Conservation (phyloP, 495 filamentous ascomycete species). For the Penicillium argentinense region DNA sequence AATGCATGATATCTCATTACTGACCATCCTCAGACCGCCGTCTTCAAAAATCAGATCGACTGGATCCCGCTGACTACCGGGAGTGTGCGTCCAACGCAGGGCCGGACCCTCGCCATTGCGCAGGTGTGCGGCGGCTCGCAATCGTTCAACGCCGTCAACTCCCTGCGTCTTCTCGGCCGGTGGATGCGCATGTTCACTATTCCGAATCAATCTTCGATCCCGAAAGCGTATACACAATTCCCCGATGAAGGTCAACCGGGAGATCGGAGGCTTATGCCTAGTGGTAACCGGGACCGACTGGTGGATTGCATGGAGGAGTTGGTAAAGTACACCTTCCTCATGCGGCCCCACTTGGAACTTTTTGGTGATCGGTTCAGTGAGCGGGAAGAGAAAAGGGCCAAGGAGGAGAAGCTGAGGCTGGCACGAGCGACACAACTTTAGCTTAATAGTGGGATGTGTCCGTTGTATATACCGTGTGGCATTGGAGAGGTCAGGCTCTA, state of each 20-base stretch:
- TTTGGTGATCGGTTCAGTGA: slow-evolving; percentile 69
- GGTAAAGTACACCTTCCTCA: slow-evolving; percentile 69
- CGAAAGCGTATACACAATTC: slow-evolving; percentile 66
- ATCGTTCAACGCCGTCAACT: slow-evolving; percentile 75
- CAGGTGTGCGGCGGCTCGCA: slow-evolving; percentile 69
- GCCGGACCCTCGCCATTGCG: slow-evolving; percentile 63
- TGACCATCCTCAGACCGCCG: slow-evolving; percentile 49
- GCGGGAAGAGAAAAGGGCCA: slow-evolving; percentile 33
- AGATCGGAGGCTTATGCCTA: slow-evolving; percentile 55
- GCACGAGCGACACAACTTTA: slow-evolving; percentile 9
- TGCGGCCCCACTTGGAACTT: slow-evolving; percentile 60
- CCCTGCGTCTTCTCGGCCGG: slow-evolving; percentile 64
- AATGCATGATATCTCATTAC: slow-evolving; percentile 2
- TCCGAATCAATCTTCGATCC: slow-evolving; percentile 67
- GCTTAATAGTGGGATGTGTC: slow-evolving; percentile 3
- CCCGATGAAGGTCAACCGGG: slow-evolving; percentile 52
- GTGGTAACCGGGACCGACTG: slow-evolving; percentile 63
- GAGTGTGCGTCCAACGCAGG: slow-evolving; percentile 67
- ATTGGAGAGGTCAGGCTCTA: slow-evolving; percentile 5
- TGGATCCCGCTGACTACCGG: slow-evolving; percentile 68
- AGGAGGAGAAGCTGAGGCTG: slow-evolving; percentile 18
- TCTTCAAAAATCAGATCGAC: slow-evolving; percentile 78
- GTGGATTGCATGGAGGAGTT: slow-evolving; percentile 81
- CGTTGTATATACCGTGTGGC: slow-evolving; percentile 2
- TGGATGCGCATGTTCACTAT: slow-evolving; percentile 82